phyloP scores from a whole-genome alignment of 148 eudicot species.

The Rhododendron griersonianum region DNA sequence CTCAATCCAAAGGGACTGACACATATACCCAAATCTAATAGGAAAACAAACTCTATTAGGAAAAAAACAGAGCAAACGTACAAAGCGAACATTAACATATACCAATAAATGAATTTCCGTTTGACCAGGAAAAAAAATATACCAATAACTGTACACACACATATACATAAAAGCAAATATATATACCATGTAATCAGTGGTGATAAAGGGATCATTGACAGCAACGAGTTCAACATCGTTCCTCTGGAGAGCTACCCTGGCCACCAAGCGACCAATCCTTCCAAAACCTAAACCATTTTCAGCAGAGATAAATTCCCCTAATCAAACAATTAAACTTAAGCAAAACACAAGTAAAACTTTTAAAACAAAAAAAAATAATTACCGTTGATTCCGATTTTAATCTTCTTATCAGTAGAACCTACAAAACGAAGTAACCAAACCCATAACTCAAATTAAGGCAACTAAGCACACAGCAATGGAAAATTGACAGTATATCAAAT shows the following conservation, averaged over 20 bases:
- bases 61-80: too few relatives aligned
- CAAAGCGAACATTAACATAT: neutral
- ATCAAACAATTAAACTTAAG: neutral
- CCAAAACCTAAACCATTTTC: constrained; percentile 43
- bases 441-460: neutral
- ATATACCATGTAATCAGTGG: constrained; percentile 56
- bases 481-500: neutral
- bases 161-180: neutral
- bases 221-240: constrained; percentile 78
- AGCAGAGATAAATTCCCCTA: neutral
- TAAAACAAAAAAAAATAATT: neutral
- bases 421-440: neutral
- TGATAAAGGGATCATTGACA: constrained; percentile 67
- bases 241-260: constrained; percentile 63
- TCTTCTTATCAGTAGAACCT: constrained; percentile 38
- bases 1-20: neutral
- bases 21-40: too few relatives aligned
- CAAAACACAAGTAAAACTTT: neutral
- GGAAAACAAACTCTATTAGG: too few relatives aligned
- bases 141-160: neutral
- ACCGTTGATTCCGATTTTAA: constrained; percentile 75
- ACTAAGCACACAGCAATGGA: neutral
- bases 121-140: too few relatives aligned
- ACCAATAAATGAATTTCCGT: too few relatives aligned
- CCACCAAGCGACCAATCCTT: constrained; percentile 76